A percentile compares a stretch with the other conserved stretches of the same genome.
phyloP scores from a whole-genome alignment of 768 basidiomycete species.

The Astraeus odoratus region DNA sequence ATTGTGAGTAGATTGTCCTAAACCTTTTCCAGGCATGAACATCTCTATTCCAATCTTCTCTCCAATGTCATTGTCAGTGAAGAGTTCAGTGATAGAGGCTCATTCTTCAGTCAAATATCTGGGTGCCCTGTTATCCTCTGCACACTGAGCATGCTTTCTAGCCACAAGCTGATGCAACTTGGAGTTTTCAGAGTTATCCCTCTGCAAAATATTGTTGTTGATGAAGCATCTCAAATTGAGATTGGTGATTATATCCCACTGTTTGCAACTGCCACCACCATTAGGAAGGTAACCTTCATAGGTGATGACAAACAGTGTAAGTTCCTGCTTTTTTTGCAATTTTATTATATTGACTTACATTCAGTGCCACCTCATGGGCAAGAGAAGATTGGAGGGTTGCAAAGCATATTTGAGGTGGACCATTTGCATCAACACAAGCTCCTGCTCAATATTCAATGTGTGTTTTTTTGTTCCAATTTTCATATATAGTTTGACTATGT shows the following conservation, averaged over 20 bases:
- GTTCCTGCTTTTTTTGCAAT: slow-evolving; percentile 21
- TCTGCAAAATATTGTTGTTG: slow-evolving; percentile 46
- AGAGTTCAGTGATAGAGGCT: slow-evolving; percentile 20
- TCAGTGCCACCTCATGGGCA: slow-evolving; percentile 81
- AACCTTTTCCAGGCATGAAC: slow-evolving; percentile 64
- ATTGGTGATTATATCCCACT: slow-evolving; percentile 44
- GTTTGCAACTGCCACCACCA: slow-evolving; percentile 25
- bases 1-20: slow-evolving; percentile 1
- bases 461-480: slow-evolving; percentile 15
- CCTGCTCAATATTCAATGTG: slow-evolving; percentile 74
- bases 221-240: slow-evolving; percentile 67
- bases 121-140: slow-evolving; percentile 60
- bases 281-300: slow-evolving; percentile 55
- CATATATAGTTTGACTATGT: slow-evolving; percentile 4
- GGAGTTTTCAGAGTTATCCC: slow-evolving; percentile 27
- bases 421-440: slow-evolving; percentile 45
- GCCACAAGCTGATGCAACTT: slow-evolving; percentile 3
- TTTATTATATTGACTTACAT: slow-evolving; percentile 22
- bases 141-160: slow-evolving; percentile 73
- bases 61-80: slow-evolving; percentile 47
- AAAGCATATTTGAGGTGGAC: slow-evolving; percentile 70
- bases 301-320: slow-evolving; percentile 63
- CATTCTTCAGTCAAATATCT: slow-evolving; percentile 25
- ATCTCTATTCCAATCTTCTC: slow-evolving; percentile 50
- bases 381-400: slow-evolving; percentile 54